Evolutionary conservation across 1,139 yeast genomes (phyloP), one percentile per base, ranked within the genome.

Genomic region (Diutina scorzettiae): DNA sequence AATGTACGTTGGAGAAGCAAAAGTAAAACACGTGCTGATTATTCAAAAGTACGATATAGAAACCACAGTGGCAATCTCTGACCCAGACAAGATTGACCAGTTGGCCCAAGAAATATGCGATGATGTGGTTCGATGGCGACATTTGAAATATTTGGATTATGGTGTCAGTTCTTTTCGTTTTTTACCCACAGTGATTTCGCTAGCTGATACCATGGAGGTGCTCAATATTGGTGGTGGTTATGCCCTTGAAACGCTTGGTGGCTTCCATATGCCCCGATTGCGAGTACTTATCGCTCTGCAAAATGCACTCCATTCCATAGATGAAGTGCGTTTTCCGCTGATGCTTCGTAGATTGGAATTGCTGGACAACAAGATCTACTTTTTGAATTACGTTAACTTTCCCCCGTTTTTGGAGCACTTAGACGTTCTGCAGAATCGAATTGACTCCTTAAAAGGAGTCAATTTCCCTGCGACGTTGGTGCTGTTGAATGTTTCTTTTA

Each of bases 181-280:
- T 41, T 55, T 68, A 11, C 70, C 71, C 5, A 72, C 69, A 1
- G 64, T 68, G 5, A 59, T 55, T 37, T 58, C 39, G n/a, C 20
- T 68, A 37, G 71, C 73, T 1, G 66, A 66, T 25, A 45, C 61
- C 0, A 50, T 69, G 31, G 66, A 66, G 48, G 56, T 59, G 2
- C 53, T 69, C 45, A 69, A 68, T 47, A 55, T 69, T 20, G 67
- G 69, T 11, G 72, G 73, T 8, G 66, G 71, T 1, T 56, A 56
- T 42, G 62, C 69, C 2, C 53, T 69, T 42, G 71, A 66, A 43
- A 60, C 71, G 1, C 57, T 69, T 40, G 53, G 64, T 3, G 73
- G 71, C 11, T 64, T 69, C 50, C 62, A 63, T 41, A 58, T 69
- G 55, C 73, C 74, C 0, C 51, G 55, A n/a, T 51, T 69, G 27